A percentile compares a stretch with the other conserved stretches of the same genome.
Evolutionary conservation across 768 basidiomycete species (phyloP).

Genomic region (Podaxis sp.): DNA sequence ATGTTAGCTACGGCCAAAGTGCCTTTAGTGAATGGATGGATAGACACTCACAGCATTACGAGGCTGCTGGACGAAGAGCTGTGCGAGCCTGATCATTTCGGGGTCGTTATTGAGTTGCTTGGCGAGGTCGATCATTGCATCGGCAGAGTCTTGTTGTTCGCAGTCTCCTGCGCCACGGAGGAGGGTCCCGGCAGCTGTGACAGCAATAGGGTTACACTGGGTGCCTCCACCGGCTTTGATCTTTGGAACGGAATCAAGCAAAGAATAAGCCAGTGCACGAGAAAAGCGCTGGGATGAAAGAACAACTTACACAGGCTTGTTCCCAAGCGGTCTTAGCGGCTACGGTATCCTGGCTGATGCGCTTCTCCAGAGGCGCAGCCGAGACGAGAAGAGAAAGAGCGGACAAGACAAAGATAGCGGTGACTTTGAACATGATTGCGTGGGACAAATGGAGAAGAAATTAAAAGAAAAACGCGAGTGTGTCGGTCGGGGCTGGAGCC

Average conservation of each 20-base stretch:
- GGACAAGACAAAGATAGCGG: constrained; percentile 30
- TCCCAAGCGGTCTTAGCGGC: constrained; percentile 52
- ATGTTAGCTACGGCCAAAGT: neutral
- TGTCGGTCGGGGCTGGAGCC: constrained; percentile 12
- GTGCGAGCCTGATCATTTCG: constrained; percentile 45
- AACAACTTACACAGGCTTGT: constrained; percentile 48
- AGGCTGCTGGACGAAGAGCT: constrained; percentile 52
- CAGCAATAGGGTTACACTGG: constrained; percentile 58
- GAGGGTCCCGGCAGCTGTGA: constrained; percentile 56
- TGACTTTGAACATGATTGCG: constrained; percentile 27
- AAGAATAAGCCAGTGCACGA: neutral
- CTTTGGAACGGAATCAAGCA: constrained; percentile 28
- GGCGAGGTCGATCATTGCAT: constrained; percentile 50
- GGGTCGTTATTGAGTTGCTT: constrained; percentile 37
- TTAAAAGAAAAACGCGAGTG: constrained; percentile 15
- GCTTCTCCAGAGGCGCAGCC: constrained; percentile 39
- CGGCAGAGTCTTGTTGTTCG: constrained; percentile 57
- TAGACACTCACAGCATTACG: constrained; percentile 45
- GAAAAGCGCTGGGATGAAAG: constrained; percentile 1
- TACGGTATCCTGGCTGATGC: constrained; percentile 48
- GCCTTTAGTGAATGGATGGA: constrained; percentile 27
- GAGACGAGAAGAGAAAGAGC: constrained; percentile 29
- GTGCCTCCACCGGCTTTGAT: constrained; percentile 51
- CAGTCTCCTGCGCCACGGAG: constrained; percentile 57
- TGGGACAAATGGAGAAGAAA: constrained; percentile 15